Conservation (phyloP, 2,329 filamentous ascomycete species). For the Pestalotiopsis sp. region DNA sequence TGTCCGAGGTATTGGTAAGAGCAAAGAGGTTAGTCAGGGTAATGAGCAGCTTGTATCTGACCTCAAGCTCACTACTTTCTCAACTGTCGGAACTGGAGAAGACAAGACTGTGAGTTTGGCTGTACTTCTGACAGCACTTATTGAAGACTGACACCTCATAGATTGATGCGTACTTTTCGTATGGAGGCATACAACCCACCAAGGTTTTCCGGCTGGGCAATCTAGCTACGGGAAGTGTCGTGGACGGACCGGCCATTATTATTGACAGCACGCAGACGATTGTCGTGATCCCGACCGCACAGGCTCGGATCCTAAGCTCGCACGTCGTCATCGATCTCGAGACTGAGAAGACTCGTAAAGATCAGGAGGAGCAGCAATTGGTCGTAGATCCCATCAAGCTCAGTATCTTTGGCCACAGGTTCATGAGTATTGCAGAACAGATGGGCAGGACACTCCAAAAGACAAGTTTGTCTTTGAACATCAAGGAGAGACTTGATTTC, state of each 20-base stretch:
- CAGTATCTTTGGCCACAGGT: conserved; percentile 76
- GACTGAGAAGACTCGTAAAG: conserved; percentile 49
- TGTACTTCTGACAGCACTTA: background rate
- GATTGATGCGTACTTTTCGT: conserved; percentile 23
- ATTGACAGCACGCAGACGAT: conserved; percentile 28
- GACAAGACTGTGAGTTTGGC: conserved; percentile 6
- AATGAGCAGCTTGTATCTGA: conserved; percentile 26
- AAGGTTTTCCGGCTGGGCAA: conserved; percentile 23
- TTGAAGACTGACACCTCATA: conserved; percentile 15
- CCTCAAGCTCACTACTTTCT: conserved; percentile 18
- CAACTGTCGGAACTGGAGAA: conserved; percentile 11
- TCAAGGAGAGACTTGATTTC: conserved; percentile 80
- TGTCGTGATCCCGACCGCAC: conserved; percentile 40
- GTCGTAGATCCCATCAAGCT: conserved; percentile 74
- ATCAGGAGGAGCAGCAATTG: conserved; percentile 43
- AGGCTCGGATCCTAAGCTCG: conserved; percentile 36
- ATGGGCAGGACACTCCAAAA: conserved; percentile 82
- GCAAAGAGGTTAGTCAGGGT: conserved; percentile 12
- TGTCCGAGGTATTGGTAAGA: conserved; percentile 15
- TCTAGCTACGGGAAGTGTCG: conserved; percentile 19
- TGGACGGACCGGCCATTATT: conserved; percentile 25
- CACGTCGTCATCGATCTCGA: conserved; percentile 39
- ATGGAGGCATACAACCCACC: conserved; percentile 22
- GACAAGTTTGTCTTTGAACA: conserved; percentile 75
- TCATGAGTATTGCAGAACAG: conserved; percentile 84